Evolutionary conservation across 179 eudicot species (phyloP), one percentile per base, ranked within the genome.

Genomic region (Sideroxylon spinosum): DNA sequence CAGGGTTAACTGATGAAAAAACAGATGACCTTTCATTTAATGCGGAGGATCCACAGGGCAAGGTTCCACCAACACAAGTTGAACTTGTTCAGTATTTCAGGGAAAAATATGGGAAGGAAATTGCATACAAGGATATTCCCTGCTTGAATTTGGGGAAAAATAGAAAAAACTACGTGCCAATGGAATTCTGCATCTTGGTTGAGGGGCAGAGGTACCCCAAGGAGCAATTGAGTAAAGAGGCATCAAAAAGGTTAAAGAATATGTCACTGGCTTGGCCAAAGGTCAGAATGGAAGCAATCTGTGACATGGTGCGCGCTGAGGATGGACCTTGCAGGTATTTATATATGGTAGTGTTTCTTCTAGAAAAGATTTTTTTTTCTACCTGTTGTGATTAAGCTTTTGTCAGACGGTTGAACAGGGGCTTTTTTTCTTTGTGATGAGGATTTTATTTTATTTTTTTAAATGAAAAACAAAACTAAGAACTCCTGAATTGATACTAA

Each of bases 301-400:
- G 82, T 46, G 81, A 77, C 25, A 85, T 90, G 85, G 65, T 90
- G 71, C 76, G 73, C 26, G 80, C 79, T 44, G 69, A 78, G 56
- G 80, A 84, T 83, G 91, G 88, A 69, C 88, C 89, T 76, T 80
- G 84, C 55, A 87, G 91, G 93, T 90, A 90, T 77, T 90, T 80
- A 46, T 37, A 37, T 37, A 59, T 68, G 4, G 0, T 46, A 0
- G 55, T 37, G 12, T 13, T 52, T 2, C 14, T 13, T 52, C 4
- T 37, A 37, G 5, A 37, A 37, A 37, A 37, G 44, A 3, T 52
- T 52, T 2, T 9, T 50, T 13, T 9, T 52, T 52, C 7, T 13
- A 52, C 16, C 7, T 4, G 16, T 52, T 3, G 13, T 13, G 13
- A 13, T 13, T 52, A 52, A 9, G 56, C 12, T 13, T 52, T 52